A percentile compares a stretch with the other conserved stretches of the same genome.
These are phyloP conservation scores for Dissophora globulifera DNA, from an alignment of 192 early-diverging fungal species.

Conservation along the genomic window DNA sequence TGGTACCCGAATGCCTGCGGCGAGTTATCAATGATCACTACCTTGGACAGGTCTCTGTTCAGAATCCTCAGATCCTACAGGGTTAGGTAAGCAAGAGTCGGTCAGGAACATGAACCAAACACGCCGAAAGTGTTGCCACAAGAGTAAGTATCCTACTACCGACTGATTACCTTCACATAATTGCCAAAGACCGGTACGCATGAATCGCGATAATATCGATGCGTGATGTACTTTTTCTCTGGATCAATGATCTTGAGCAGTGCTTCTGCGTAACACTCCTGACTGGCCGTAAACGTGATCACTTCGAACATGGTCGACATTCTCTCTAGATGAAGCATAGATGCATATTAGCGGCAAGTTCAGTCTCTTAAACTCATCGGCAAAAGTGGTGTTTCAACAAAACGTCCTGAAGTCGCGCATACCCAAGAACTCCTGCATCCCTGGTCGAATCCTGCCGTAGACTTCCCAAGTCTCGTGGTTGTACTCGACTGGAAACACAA, in stretches of 20 bases:
- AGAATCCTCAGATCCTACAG: slow-evolving; percentile 69
- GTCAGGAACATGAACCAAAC: too few relatives aligned
- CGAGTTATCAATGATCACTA: slow-evolving; percentile 77
- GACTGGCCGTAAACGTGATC: slow-evolving; percentile 79
- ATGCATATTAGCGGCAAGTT: background rate
- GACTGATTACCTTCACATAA: slow-evolving; percentile 64
- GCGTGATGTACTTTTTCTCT: slow-evolving; percentile 65
- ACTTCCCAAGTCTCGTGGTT: slow-evolving; percentile 71
- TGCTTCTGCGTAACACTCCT: slow-evolving; percentile 76
- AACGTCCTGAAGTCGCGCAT: slow-evolving; percentile 1
- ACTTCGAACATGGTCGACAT: slow-evolving; percentile 73
- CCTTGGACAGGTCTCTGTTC: slow-evolving; percentile 71
- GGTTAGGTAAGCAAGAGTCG: too few relatives aligned
- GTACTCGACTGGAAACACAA: slow-evolving; percentile 73
- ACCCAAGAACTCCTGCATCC: slow-evolving; percentile 68
- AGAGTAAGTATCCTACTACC: too few relatives aligned
- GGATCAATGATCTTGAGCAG: slow-evolving; percentile 73
- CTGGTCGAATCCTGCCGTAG: slow-evolving; percentile 75
- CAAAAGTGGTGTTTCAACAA: background rate
- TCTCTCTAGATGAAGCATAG: slow-evolving; percentile 41
- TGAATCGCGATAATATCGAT: slow-evolving; percentile 76
- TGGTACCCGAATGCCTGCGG: slow-evolving; percentile 83
- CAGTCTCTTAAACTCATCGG: background rate
- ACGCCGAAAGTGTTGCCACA: too few relatives aligned
- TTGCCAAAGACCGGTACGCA: slow-evolving; percentile 74